These are phyloP conservation scores for Trichoderma pleuroti DNA, from an alignment of 2,329 filamentous ascomycete species.

Conservation along the genomic window DNA sequence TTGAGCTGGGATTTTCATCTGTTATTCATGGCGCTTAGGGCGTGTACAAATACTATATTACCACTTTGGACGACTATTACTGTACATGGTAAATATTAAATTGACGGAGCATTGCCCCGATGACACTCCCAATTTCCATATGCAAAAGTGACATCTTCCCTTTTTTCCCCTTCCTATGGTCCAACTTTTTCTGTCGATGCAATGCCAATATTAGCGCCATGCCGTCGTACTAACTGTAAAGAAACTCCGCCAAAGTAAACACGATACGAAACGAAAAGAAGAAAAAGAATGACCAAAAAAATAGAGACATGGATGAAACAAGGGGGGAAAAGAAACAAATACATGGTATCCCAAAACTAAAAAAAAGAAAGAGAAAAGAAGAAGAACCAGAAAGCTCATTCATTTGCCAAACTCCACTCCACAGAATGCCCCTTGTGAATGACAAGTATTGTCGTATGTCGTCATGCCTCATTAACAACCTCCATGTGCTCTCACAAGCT, in stretches of 20 bases:
- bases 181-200: neutral
- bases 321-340: neutral
- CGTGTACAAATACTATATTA: neutral
- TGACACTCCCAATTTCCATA: neutral
- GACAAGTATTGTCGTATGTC: neutral
- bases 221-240: neutral
- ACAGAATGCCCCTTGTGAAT: neutral
- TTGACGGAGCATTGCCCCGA: neutral
- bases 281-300: neutral
- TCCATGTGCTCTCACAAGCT: neutral
- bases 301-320: neutral
- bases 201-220: constrained; percentile 4
- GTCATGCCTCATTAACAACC: neutral
- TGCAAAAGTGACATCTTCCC: neutral
- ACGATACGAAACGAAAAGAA: neutral
- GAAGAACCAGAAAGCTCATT: neutral
- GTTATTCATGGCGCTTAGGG: neutral
- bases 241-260: neutral
- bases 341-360: neutral
- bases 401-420: neutral
- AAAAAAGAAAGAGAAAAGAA: neutral
- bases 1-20: constrained; percentile 9
- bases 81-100: constrained; percentile 8
- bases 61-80: neutral
- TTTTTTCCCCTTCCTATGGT: neutral